Evolutionary conservation across 129 eudicot species (phyloP).

Genomic region (carrot (Daucus carota)): DNA sequence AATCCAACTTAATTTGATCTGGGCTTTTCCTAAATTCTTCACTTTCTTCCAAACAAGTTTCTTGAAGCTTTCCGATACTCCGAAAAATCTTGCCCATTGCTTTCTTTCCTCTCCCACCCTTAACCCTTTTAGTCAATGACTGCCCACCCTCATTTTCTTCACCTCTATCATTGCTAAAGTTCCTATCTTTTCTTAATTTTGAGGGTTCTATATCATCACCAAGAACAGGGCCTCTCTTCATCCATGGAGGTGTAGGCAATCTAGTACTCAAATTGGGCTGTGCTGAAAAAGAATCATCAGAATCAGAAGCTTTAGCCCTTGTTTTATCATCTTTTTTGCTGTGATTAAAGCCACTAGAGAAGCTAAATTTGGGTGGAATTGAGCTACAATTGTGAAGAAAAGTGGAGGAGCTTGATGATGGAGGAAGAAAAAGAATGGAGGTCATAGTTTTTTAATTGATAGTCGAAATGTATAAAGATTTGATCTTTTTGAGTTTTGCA

Average conservation of each 20-base stretch:
- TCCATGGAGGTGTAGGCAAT: conserved; percentile 91
- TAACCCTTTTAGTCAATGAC: conserved; percentile 48
- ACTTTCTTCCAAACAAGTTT: conserved; percentile 17
- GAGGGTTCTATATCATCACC: conserved; percentile 43
- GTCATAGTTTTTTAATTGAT: conserved; percentile 24
- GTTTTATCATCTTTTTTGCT: conserved; percentile 14
- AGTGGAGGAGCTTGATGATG: conserved; percentile 16
- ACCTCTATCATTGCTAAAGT: conserved; percentile 13
- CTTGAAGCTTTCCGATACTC: conserved; percentile 60
- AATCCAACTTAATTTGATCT: conserved; percentile 30
- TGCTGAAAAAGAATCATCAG: conserved; percentile 24
- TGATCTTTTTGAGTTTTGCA: not conserved
- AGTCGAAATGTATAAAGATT: not conserved
- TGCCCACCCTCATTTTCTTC: conserved; percentile 14
- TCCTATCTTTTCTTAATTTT: conserved; percentile 30
- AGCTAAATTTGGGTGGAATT: conserved; percentile 24
- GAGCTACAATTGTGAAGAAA: conserved; percentile 1
- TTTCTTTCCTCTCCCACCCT: conserved; percentile 67
- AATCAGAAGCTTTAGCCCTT: conserved; percentile 11
- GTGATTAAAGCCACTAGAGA: conserved; percentile 2
- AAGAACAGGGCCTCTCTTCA: conserved; percentile 53
- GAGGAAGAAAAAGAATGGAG: conserved; percentile 39
- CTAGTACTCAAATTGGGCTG: conserved; percentile 13
- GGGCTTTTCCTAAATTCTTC: conserved; percentile 22
- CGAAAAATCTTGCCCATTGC: conserved; percentile 65